Evolutionary conservation across 2,329 filamentous ascomycete species (phyloP), one percentile per base, ranked within the genome.

Genomic region (Fusarium oxysporum): DNA sequence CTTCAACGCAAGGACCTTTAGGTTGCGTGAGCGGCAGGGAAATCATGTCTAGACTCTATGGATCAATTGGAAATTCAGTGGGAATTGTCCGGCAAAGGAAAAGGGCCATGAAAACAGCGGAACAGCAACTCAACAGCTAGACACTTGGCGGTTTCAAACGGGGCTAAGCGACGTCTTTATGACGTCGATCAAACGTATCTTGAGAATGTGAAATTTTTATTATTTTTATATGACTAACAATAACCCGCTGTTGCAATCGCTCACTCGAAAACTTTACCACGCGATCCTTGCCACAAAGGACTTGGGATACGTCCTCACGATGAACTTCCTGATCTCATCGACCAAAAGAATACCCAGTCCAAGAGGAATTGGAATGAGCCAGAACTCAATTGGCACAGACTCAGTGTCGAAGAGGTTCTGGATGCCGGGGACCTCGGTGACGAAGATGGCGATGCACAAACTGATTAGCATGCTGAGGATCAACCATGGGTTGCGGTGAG

Each of bases 301-400:
- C 17, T 81, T 81, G 4, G 86, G 87, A 62, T 83, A 87, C 11
- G 78, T 62, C 21, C 87, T 80, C 6, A 88, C 86, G 3, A 85
- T 44, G 30, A 85, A 74, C 78, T 89, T 89, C 40, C 87, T 81
- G 11, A 86, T 73, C 80, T 89, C 87, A 75, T 89, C 86, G 78
- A 89, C 84, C 33, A 81, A 65, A 38, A 89, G 74, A 11, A 89
- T 83, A 0, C 85, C 86, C 43, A 88, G 65, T 1, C 84, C 86
- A 17, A 89, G 77, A 11, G 85, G 85, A 30, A 88, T 75, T 3
- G 87, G 87, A 62, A 88, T 83, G 2, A 88, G 72, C 86, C 86
- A 89, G 59, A 84, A 87, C 79, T 87, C 82, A 38, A 88, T 81
- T 0, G 86, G 87, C 4, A 88, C 85, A 4, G 82, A 81, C 1